phyloP scores from a whole-genome alignment of 352 stramenopile species.

The Phytophthora nicotianae region DNA sequence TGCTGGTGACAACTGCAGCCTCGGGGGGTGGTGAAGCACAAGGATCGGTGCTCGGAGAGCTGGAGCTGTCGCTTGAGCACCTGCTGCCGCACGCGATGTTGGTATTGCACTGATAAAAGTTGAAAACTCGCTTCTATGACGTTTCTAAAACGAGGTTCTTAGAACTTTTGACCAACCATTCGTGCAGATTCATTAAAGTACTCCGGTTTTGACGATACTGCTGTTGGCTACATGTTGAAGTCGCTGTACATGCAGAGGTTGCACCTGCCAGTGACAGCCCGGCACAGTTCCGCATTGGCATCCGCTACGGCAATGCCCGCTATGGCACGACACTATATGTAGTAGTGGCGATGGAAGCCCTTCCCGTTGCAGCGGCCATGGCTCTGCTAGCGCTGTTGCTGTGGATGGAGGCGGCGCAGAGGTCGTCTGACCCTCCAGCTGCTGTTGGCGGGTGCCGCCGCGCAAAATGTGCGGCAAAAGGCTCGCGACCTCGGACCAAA shows the following conservation, averaged over 20 bases:
- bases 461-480: background rate
- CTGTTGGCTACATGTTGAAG: no score
- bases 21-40: background rate
- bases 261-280: no score
- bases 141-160: conserved; percentile 5
- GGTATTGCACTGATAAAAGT: conserved; percentile 24
- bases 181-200: no score
- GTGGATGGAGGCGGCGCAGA: background rate
- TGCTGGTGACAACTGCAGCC: conserved; percentile 19
- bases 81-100: conserved; percentile 26
- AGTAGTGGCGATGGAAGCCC: background rate
- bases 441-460: background rate
- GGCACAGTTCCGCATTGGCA: background rate
- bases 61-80: conserved; percentile 25
- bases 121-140: background rate
- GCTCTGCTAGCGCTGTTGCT: background rate
- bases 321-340: background rate
- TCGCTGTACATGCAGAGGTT: no score
- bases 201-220: background rate
- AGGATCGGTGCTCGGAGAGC: conserved; percentile 7
- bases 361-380: background rate
- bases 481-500: conserved; percentile 1
- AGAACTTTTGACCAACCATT: background rate
- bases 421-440: conserved; percentile 14
- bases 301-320: background rate